Conservation (phyloP, 768 basidiomycete genomes). For the Tricholoma flavovirens region DNA sequence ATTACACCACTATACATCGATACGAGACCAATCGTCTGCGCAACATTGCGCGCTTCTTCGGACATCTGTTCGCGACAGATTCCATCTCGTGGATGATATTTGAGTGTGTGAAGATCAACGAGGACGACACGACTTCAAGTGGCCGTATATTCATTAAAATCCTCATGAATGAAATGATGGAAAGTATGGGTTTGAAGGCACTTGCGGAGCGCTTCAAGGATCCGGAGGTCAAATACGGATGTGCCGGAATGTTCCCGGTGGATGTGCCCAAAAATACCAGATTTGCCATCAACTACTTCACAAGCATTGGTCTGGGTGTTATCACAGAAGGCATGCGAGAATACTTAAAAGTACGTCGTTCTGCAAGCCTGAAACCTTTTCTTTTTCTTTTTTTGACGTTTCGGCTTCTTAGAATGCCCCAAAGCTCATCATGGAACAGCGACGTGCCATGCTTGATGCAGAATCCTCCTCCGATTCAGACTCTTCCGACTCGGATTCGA, state of each 20-base stretch:
- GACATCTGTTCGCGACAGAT: constrained; percentile 83
- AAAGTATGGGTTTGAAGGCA: constrained; percentile 83
- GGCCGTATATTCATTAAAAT: constrained; percentile 98
- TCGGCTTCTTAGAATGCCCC: constrained; percentile 74
- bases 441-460: constrained; percentile 79
- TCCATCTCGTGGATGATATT: constrained; percentile 86
- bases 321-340: constrained; percentile 97
- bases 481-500: constrained; percentile 35
- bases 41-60: constrained; percentile 96
- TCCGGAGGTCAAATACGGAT: constrained; percentile 67
- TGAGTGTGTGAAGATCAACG: constrained; percentile 85
- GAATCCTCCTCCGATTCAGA: constrained; percentile 35
- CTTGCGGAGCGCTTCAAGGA: constrained; percentile 91
- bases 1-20: constrained; percentile 95
- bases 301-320: constrained; percentile 84
- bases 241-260: constrained; percentile 87
- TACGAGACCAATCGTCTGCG: constrained; percentile 98
- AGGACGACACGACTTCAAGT: constrained; percentile 95
- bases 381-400: constrained; percentile 8
- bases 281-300: constrained; percentile 97
- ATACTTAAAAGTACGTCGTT: constrained; percentile 71
- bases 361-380: no score
- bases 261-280: constrained; percentile 96
- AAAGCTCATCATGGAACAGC: constrained; percentile 88
- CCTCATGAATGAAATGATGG: constrained; percentile 91